phyloP scores from a whole-genome alignment of 345 rosid species.

The Hypericum perforatum region DNA sequence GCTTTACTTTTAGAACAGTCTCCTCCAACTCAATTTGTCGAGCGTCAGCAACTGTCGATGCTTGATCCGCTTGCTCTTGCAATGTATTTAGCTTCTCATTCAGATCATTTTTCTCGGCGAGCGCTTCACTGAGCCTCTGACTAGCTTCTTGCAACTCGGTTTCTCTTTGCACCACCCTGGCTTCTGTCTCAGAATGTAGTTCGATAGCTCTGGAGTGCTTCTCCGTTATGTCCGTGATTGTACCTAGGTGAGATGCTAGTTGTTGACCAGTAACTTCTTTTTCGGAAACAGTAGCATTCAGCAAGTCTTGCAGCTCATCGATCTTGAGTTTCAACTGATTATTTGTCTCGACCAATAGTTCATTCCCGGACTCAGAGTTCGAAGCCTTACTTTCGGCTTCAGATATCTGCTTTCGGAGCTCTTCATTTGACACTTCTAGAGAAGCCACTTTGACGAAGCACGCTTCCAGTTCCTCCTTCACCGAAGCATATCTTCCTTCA shows the following conservation, averaged over 20 bases:
- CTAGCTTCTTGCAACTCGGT: constrained; percentile 43
- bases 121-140: constrained; percentile 42
- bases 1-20: constrained; percentile 39
- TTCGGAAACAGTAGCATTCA: constrained; percentile 47
- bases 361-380: constrained; percentile 51
- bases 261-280: constrained; percentile 53
- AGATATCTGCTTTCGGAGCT: constrained; percentile 42
- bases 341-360: constrained; percentile 62
- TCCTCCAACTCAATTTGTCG: constrained; percentile 59
- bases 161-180: constrained; percentile 28
- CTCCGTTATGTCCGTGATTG: constrained; percentile 39
- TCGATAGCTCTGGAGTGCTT: constrained; percentile 46
- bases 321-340: constrained; percentile 64
- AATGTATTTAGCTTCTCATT: constrained; percentile 47
- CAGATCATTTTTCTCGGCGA: constrained; percentile 42
- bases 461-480: constrained; percentile 65
- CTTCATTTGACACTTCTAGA: constrained; percentile 48
- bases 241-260: constrained; percentile 35
- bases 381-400: constrained; percentile 54
- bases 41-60: constrained; percentile 44
- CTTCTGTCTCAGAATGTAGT: constrained; percentile 41
- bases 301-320: constrained; percentile 64
- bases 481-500: constrained; percentile 37
- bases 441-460: constrained; percentile 43
- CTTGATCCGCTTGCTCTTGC: constrained; percentile 50